Evolutionary conservation across 345 rosid genomes (phyloP).

Genomic region (Crucihimalaya himalaica): DNA sequence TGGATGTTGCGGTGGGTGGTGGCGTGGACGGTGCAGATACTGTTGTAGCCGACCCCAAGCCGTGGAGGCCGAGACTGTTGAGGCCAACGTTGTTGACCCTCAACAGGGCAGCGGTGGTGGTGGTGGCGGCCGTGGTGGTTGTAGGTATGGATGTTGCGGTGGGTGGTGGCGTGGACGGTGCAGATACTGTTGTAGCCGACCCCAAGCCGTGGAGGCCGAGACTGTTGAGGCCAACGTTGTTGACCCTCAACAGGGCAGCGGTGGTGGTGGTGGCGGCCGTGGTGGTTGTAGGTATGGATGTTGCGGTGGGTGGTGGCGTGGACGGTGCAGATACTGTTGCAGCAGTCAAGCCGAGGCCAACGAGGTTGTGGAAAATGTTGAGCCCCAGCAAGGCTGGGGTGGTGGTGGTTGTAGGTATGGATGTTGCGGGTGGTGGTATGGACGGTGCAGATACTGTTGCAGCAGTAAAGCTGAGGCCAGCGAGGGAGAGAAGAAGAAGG

Average conservation of each 20-base stretch:
- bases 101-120: too few species aligned
- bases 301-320: slow-evolving; percentile 12
- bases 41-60: too few species aligned
- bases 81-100: too few species aligned
- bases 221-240: slow-evolving; percentile 15
- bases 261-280: not conserved
- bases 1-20: not conserved
- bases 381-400: slow-evolving; percentile 6
- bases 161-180: not conserved
- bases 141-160: slow-evolving; percentile 32
- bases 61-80: too few species aligned
- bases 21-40: too few species aligned
- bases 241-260: slow-evolving; percentile 19
- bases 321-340: slow-evolving; percentile 12
- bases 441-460: slow-evolving; percentile 24
- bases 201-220: slow-evolving; percentile 8
- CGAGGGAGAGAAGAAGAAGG: not conserved
- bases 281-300: slow-evolving; percentile 34
- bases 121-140: slow-evolving; percentile 28
- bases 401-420: slow-evolving; percentile 21
- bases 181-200: not conserved
- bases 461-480: slow-evolving; percentile 1
- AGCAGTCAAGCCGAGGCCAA: slow-evolving; percentile 13
- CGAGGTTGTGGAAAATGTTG: slow-evolving; percentile 5
- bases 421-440: slow-evolving; percentile 8